Evolutionary conservation across 2,329 filamentous ascomycete species (phyloP).

Genomic region (Stagonosporopsis chrysanthemi): DNA sequence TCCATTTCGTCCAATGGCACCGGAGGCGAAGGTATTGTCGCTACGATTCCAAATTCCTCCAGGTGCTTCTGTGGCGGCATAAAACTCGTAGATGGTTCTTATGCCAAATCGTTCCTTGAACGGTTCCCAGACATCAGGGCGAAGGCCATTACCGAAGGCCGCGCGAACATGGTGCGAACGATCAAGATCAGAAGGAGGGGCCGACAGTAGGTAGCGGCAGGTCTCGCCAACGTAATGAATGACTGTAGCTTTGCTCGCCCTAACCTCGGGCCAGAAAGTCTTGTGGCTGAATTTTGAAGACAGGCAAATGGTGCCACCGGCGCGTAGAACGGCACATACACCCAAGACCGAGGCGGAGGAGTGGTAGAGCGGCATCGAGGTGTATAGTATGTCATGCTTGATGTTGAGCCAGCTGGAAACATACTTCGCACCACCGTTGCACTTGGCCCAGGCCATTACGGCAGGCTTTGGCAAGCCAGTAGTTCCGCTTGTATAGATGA

Average conservation of each 20-base stretch:
- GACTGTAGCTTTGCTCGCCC: conserved; percentile 45
- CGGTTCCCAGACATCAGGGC: conserved; percentile 51
- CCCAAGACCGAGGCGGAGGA: conserved; percentile 42
- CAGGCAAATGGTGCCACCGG: conserved; percentile 40
- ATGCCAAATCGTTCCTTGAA: conserved; percentile 53
- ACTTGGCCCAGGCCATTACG: conserved; percentile 41
- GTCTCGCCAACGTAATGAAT: conserved; percentile 52
- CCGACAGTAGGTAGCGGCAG: conserved; percentile 49
- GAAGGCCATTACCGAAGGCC: conserved; percentile 52
- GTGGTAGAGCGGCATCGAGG: conserved; percentile 52
- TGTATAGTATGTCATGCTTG: conserved; percentile 45
- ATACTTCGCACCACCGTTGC: conserved; percentile 27
- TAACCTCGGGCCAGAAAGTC: conserved; percentile 50
- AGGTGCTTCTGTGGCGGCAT: conserved; percentile 60
- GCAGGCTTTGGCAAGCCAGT: conserved; percentile 50
- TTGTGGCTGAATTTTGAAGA: conserved; percentile 46
- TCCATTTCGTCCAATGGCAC: conserved; percentile 76
- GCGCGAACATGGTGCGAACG: conserved; percentile 41
- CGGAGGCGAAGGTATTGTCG: conserved; percentile 64
- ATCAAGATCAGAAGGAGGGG: conserved; percentile 42
- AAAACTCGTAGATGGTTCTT: conserved; percentile 49
- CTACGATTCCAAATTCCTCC: conserved; percentile 62
- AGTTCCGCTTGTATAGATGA: conserved; percentile 51
- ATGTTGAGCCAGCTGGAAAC: conserved; percentile 35
- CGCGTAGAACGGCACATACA: conserved; percentile 36